Evolutionary conservation across 2,329 filamentous ascomycete species (phyloP).

Genomic region (Clarireedia paspali): DNA sequence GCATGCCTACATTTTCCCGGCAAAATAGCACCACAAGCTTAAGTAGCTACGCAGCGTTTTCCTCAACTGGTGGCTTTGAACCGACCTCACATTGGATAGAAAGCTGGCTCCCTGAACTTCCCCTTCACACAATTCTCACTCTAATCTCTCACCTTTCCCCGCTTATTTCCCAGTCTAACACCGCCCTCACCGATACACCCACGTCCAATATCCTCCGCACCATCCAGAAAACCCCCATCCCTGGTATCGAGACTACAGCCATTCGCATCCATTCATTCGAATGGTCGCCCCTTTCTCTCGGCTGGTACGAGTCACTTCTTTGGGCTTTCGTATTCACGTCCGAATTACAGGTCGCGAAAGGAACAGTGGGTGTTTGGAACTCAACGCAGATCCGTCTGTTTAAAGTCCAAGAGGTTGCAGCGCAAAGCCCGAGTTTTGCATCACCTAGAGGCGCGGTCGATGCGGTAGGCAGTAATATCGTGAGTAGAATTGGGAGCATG

Average conservation of each 20-base stretch:
- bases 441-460: conserved; percentile 87
- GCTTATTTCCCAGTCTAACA: conserved; percentile 44
- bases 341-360: conserved; percentile 81
- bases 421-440: conserved; percentile 71
- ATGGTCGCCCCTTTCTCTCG: conserved; percentile 83
- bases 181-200: conserved; percentile 34
- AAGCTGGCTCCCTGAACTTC: conserved; percentile 84
- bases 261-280: conserved; percentile 83
- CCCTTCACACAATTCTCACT: conserved; percentile 77
- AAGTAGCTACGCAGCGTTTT: conserved; percentile 52
- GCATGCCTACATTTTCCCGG: conserved; percentile 72
- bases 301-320: conserved; percentile 91
- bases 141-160: conserved; percentile 61
- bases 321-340: conserved; percentile 90
- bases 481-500: conserved; percentile 77
- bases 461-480: conserved; percentile 83
- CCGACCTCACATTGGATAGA: conserved; percentile 84
- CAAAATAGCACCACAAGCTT: conserved; percentile 86
- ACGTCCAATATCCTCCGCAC: conserved; percentile 41
- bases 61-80: conserved; percentile 57
- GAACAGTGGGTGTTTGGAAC: conserved; percentile 90
- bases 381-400: conserved; percentile 84
- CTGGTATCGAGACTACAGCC: conserved; percentile 66
- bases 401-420: conserved; percentile 75
- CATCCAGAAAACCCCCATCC: conserved; percentile 55